phyloP scores from a whole-genome alignment of 2,329 filamentous ascomycete species.

The Penicillium sp. region DNA sequence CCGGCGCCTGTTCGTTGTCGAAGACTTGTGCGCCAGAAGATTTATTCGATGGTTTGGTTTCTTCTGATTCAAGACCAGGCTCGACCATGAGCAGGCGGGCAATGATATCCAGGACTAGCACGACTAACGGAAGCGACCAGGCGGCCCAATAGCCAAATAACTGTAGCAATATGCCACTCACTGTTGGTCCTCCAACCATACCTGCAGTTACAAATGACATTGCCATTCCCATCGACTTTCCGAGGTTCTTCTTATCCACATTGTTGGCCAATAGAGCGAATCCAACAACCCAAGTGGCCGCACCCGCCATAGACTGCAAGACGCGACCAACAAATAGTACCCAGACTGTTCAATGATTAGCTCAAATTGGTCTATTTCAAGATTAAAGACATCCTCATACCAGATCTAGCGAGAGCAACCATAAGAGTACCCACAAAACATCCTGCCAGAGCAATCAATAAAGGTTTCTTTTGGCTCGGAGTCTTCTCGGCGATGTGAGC shows the following conservation, averaged over 20 bases:
- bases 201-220: slow-evolving; percentile 29
- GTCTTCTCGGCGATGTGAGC: slow-evolving; percentile 27
- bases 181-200: slow-evolving; percentile 30
- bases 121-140: slow-evolving; percentile 29
- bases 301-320: slow-evolving; percentile 31
- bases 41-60: neutral
- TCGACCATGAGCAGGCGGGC: slow-evolving; percentile 33
- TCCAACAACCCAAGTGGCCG: slow-evolving; percentile 35
- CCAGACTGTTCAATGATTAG: slow-evolving; percentile 17
- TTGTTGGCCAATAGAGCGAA: slow-evolving; percentile 32
- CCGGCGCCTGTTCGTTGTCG: neutral
- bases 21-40: neutral
- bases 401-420: slow-evolving; percentile 20
- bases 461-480: slow-evolving; percentile 22
- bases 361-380: neutral
- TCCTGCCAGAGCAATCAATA: slow-evolving; percentile 26
- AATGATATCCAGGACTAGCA: slow-evolving; percentile 31
- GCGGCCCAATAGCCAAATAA: slow-evolving; percentile 33
- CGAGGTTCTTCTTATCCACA: slow-evolving; percentile 26
- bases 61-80: neutral
- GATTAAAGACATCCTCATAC: slow-evolving; percentile 9
- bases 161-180: slow-evolving; percentile 30
- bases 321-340: slow-evolving; percentile 29
- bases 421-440: slow-evolving; percentile 29
- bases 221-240: slow-evolving; percentile 27